These are phyloP conservation scores for Neurospora pannonica DNA, from an alignment of 495 filamentous ascomycete genomes.

Conservation along the genomic window DNA sequence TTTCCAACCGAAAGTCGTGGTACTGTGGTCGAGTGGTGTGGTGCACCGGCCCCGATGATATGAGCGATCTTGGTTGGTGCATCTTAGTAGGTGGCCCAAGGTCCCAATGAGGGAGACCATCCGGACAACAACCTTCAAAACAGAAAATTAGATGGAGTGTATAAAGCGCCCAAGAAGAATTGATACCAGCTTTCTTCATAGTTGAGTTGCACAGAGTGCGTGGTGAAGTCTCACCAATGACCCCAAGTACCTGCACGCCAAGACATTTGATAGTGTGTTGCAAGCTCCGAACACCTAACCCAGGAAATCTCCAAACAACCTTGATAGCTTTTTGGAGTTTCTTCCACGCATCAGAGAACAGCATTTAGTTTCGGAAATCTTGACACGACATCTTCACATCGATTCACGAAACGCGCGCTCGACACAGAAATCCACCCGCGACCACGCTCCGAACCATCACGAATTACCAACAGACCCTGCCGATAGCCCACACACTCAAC, in stretches of 20 bases:
- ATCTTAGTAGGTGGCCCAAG: too few relatives aligned
- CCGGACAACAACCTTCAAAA: neutral
- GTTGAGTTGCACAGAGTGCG: neutral
- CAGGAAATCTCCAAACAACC: constrained; percentile 18
- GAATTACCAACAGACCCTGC: neutral
- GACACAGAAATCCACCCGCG: neutral
- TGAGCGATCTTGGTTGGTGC: too few relatives aligned
- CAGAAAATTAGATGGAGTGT: neutral
- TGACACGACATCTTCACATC: neutral
- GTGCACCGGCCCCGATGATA: too few relatives aligned
- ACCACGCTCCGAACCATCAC: neutral
- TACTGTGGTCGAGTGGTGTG: neutral
- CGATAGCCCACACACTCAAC: constrained; percentile 3
- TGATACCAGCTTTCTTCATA: neutral
- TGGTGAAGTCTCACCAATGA: neutral
- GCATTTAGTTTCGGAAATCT: neutral
- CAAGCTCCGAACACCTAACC: neutral
- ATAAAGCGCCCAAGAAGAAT: neutral
- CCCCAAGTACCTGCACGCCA: neutral
- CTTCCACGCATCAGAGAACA: neutral
- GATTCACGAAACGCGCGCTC: neutral
- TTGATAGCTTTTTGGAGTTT: neutral
- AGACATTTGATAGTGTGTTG: neutral
- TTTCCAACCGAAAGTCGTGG: neutral
- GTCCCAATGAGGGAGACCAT: neutral